Conservation (phyloP, 306 rosid genomes). For the Ormosia semicastrata region DNA sequence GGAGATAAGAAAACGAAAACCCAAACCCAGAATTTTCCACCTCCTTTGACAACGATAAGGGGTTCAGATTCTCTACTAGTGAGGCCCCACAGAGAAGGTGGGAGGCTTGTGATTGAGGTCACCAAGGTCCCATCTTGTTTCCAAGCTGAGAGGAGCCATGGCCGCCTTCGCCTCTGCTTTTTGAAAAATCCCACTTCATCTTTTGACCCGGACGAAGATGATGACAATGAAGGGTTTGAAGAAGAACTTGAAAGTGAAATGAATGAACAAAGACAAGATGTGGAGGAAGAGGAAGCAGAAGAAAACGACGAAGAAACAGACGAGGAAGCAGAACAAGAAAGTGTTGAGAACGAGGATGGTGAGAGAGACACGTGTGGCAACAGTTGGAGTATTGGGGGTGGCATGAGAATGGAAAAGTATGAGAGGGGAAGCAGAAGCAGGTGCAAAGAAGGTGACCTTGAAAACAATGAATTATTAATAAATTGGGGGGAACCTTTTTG, state of each 20-base stretch:
- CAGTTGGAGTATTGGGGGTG: background rate
- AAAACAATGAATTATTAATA: conserved; percentile 34
- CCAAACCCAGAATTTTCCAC: conserved; percentile 51
- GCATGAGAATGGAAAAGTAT: conserved; percentile 36
- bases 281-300: conserved; percentile 20
- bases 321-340: background rate
- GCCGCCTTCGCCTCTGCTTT: conserved; percentile 72
- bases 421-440: conserved; percentile 42
- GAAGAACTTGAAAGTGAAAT: conserved; percentile 25
- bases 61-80: conserved; percentile 53
- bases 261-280: background rate
- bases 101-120: conserved; percentile 64
- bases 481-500: conserved; percentile 53
- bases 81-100: conserved; percentile 70
- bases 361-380: conserved; percentile 25
- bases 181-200: conserved; percentile 13
- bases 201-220: conserved; percentile 24
- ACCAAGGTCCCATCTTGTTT: conserved; percentile 57
- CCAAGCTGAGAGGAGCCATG: conserved; percentile 66
- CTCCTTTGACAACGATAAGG: conserved; percentile 86
- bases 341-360: background rate
- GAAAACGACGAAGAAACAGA: background rate
- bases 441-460: conserved; percentile 66
- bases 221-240: background rate
- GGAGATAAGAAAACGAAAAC: conserved; percentile 33